A percentile compares a stretch with the other conserved stretches of the same genome.
These are phyloP conservation scores for Penicillium fimorum DNA, from an alignment of 495 filamentous ascomycete species.

Conservation along the genomic window DNA sequence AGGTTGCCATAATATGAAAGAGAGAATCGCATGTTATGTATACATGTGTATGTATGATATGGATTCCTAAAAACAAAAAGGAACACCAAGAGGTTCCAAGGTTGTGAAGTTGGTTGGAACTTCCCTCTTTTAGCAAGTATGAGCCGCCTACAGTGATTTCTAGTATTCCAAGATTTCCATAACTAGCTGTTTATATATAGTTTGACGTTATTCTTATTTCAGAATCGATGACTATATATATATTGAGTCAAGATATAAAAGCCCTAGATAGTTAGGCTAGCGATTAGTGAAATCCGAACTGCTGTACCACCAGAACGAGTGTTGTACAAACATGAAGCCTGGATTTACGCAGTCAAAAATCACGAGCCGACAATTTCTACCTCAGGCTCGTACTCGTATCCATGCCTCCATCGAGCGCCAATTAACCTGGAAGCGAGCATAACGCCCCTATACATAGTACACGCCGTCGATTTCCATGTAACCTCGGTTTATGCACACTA, in stretches of 20 bases:
- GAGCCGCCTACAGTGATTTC: too few relatives aligned
- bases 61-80: too few relatives aligned
- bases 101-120: too few relatives aligned
- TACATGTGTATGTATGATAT: too few relatives aligned
- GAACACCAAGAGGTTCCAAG: too few relatives aligned
- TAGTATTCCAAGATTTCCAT: too few relatives aligned
- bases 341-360: not conserved
- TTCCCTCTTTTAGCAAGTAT: too few relatives aligned
- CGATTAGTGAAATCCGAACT: not conserved
- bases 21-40: too few relatives aligned
- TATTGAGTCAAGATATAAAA: not conserved
- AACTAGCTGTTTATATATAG: too few relatives aligned
- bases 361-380: too few relatives aligned
- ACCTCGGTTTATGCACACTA: not conserved
- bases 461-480: not conserved
- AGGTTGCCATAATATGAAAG: not conserved
- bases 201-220: too few relatives aligned
- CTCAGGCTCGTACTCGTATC: constrained; percentile 13
- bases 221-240: not conserved
- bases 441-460: not conserved
- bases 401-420: not conserved
- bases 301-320: not conserved
- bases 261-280: not conserved
- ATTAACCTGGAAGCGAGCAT: constrained; percentile 2
- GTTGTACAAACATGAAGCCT: not conserved